Base-by-base conservation (phyloP, 2,329 filamentous ascomycete genomes). In the Drechslerella stenobrocha region DNA sequence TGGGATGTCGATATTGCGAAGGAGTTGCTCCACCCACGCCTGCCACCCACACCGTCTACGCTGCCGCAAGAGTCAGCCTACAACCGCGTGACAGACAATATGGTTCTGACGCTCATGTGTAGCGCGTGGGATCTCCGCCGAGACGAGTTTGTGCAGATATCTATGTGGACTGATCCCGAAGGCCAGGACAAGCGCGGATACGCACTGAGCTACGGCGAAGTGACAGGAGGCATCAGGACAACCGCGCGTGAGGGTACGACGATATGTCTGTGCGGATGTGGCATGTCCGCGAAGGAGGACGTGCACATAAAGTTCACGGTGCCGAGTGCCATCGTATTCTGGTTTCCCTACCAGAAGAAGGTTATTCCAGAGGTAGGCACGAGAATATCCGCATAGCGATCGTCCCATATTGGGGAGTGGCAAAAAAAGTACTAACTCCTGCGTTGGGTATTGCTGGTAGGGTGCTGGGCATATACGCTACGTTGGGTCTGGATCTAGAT, bases 101-200 rank as follows among this genome's bases (percentile, higher is more conserved):
- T 67, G n/a, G 63, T 55, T 42, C 32, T 67, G 2, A 46, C 56
- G 55, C 55, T 55, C 18, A 46, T 56, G 1, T 22, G 60, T 20
- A 56, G 44, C n/a, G 55, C 50, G 2, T 67, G 63, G 63, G 63
- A 67, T 26, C 37, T 67, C n/a, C 47, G 60, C 22, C 51, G 63
- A 5, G 63, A 67, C 24, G 26, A 60, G 18, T 18, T 67, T 20
- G 63, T 60, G 2, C 63, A 67, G 37, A 22, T 9, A 7, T 23
- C 56, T 5, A 28, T 59, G 13, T 67, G 63, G 63, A 55, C 48
- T 11, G 56, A 60, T 35, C 35, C 55, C 6, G 42, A 11, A 3
- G 55, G 50, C 7, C 32, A 50, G 8, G 55, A 60, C 28, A 67
- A 67, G 15, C 24, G 63, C 7, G 18, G 60, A n/a, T 60, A 60